Percentiles rank a stretch among this genome's conserved stretches.
Evolutionary conservation across 208 protist species (phyloP).

Genomic region (Crithidia thermophila): DNA sequence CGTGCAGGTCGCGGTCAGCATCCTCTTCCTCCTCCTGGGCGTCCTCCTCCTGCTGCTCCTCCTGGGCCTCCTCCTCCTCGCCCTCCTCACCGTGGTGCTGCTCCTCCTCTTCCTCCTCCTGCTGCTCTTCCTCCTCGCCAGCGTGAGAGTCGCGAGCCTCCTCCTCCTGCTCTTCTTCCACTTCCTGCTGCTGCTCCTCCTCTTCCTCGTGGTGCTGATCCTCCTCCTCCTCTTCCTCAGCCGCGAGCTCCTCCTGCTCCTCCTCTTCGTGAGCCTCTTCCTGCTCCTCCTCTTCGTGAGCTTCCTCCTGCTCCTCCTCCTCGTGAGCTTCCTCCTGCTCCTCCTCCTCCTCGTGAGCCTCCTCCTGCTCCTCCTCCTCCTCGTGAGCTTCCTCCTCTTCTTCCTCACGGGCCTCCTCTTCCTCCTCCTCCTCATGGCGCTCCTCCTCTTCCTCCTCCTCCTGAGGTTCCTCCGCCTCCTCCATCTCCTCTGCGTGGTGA

Average conservation of each 20-base stretch:
- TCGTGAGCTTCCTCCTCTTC: not conserved
- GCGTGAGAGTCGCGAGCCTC: not conserved
- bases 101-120: conserved; percentile 7
- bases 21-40: conserved; percentile 17
- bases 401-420: conserved; percentile 5
- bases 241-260: not conserved
- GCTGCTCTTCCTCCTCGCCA: conserved; percentile 7
- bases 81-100: conserved; percentile 10
- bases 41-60: not conserved
- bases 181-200: conserved; percentile 11
- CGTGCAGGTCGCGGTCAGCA: not conserved
- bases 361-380: conserved; percentile 14
- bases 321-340: not conserved
- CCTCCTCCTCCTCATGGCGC: conserved; percentile 8
- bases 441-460: conserved; percentile 2
- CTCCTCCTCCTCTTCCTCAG: conserved; percentile 1
- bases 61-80: not conserved
- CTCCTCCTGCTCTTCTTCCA: conserved; percentile 7
- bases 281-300: not conserved
- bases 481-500: not conserved
- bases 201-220: conserved; percentile 10
- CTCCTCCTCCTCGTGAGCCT: conserved; percentile 8
- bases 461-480: conserved; percentile 17
- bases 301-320: not conserved
- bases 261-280: not conserved